These are phyloP conservation scores for Metahyphopichia silvanorum DNA, from an alignment of 805 yeast species.

Conservation along the genomic window DNA sequence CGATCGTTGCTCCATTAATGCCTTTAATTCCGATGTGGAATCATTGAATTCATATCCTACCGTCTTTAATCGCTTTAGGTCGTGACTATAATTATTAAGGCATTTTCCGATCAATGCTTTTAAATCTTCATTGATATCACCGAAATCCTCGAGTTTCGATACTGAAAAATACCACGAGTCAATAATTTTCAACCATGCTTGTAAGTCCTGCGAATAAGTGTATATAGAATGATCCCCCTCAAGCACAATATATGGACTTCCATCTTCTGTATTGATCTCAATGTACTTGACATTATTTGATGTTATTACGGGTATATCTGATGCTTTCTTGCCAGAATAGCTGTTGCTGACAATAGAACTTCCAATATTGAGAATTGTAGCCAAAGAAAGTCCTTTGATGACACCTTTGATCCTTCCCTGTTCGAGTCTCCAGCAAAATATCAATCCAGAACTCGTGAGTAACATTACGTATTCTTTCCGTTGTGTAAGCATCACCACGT, in stretches of 20 bases:
- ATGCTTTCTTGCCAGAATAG: constrained; percentile 3
- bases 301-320: constrained; percentile 3
- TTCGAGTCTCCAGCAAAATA: constrained; percentile 51
- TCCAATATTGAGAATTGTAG: constrained; percentile 46
- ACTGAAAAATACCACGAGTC: constrained; percentile 39
- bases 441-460: constrained; percentile 48
- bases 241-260: constrained; percentile 41
- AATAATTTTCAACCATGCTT: constrained; percentile 45
- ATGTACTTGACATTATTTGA: constrained; percentile 18
- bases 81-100: constrained; percentile 9
- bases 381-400: constrained; percentile 45
- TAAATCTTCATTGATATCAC: constrained; percentile 1
- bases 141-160: not conserved
- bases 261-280: constrained; percentile 33
- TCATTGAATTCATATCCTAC: constrained; percentile 11
- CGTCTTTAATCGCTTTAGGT: constrained; percentile 8
- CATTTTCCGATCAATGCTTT: constrained; percentile 3
- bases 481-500: constrained; percentile 37
- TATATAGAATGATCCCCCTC: constrained; percentile 32
- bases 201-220: constrained; percentile 38
- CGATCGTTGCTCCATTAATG: no score
- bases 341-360: constrained; percentile 8
- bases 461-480: constrained; percentile 33
- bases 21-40: no score
- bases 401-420: constrained; percentile 20